Conservation (phyloP, 73 alveolate genomes). For the Tetrahymena thermophila region DNA sequence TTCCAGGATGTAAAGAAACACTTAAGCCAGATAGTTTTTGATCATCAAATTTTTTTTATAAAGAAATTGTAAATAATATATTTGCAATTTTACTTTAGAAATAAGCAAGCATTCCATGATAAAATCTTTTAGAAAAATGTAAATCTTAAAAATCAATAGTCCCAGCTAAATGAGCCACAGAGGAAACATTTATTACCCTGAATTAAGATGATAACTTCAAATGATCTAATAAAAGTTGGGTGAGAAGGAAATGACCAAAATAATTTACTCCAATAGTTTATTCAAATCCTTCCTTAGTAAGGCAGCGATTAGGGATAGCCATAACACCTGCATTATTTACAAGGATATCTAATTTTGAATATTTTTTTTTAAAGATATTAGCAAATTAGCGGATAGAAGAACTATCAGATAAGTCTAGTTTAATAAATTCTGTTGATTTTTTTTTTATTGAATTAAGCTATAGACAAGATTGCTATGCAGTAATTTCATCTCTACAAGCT, state of each 20-base stretch:
- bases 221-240: not conserved
- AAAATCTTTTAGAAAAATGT: not conserved
- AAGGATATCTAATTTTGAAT: conserved; percentile 18
- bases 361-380: not conserved
- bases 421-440: conserved; percentile 1
- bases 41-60: not conserved
- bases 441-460: not conserved
- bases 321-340: conserved; percentile 47
- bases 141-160: not conserved
- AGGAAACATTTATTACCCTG: conserved; percentile 29
- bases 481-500: conserved; percentile 28
- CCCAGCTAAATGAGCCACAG: conserved; percentile 8
- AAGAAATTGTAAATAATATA: not conserved
- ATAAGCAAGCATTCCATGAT: conserved; percentile 7
- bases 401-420: conserved; percentile 23
- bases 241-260: conserved; percentile 20
- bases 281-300: conserved; percentile 18
- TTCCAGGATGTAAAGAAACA: conserved; percentile 27
- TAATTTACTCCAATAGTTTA: conserved; percentile 23
- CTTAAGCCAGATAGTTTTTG: not conserved
- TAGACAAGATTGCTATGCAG: not conserved
- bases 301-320: conserved; percentile 13
- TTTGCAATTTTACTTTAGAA: conserved; percentile 14
- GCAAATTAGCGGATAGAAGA: not conserved
- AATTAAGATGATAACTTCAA: not conserved